A percentile compares a stretch with the other conserved stretches of the same genome.
phyloP scores from a whole-genome alignment of 768 basidiomycete genomes.

The Lyophyllum semitale region DNA sequence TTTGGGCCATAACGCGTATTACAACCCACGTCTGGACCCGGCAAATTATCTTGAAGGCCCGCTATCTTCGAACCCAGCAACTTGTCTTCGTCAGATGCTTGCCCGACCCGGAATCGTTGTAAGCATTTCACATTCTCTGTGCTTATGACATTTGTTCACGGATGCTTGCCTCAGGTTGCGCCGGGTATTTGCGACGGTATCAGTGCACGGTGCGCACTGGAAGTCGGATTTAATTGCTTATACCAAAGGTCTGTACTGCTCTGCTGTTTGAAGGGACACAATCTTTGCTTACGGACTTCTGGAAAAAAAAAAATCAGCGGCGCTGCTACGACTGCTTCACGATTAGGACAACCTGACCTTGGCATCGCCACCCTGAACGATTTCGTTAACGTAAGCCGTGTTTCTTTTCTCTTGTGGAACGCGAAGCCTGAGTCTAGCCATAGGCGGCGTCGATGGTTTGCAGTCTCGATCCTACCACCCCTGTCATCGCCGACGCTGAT shows the following conservation, averaged over 20 bases:
- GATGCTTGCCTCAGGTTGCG: conserved; percentile 48
- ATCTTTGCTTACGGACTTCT: background rate
- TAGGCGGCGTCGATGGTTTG: conserved; percentile 73
- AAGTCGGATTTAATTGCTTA: conserved; percentile 76
- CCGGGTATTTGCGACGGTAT: conserved; percentile 84
- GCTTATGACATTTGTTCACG: background rate
- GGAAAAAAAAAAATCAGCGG: conserved; percentile 46
- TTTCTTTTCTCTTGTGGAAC: background rate
- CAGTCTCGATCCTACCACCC: conserved; percentile 60
- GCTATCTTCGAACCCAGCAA: conserved; percentile 67
- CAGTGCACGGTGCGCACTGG: conserved; percentile 76
- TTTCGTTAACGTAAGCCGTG: conserved; percentile 55
- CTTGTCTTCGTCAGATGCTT: conserved; percentile 69
- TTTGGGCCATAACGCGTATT: conserved; percentile 38
- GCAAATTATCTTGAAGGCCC: conserved; percentile 70
- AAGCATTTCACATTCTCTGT: conserved; percentile 25
- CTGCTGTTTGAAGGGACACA: background rate
- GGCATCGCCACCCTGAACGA: conserved; percentile 80
- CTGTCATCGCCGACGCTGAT: conserved; percentile 81
- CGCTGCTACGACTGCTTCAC: conserved; percentile 79
- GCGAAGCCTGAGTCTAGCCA: background rate
- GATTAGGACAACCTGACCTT: conserved; percentile 76
- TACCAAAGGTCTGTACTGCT: conserved; percentile 61
- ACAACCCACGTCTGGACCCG: conserved; percentile 70
- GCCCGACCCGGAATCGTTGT: conserved; percentile 78